Evolutionary conservation across 768 basidiomycete genomes (phyloP), one percentile per base, ranked within the genome.

Genomic region (Mycena latifolia): DNA sequence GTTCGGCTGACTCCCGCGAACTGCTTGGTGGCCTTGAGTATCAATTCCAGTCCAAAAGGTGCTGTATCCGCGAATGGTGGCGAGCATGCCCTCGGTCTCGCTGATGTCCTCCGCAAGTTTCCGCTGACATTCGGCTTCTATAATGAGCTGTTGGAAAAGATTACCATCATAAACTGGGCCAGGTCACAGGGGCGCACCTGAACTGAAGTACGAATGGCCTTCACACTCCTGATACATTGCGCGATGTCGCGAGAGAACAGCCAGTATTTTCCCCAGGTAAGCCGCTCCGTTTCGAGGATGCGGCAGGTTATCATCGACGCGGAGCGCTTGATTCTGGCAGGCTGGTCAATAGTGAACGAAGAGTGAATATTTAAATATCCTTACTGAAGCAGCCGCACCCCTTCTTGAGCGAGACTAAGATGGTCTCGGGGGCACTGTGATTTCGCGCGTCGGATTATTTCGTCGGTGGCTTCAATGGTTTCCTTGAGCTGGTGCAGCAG

Each of bases 401-500:
- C n/a, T 45, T 45, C 27, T 27, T 29, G 28, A 5, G 43, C n/a
- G 20, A 56, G 53, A 5, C 45, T 29, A 11, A 63, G 29, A 4
- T 45, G n/a, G 27, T 55, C 61, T 18, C 53, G 5, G 1, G 37
- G 17, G n/a, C 46, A 63, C 14, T 9, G 15, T n/a, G 7, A 0
- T 31, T 43, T 56, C 14, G 55, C 62, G 17, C 14, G 6, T 20
- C 18, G 54, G n/a, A 56, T 51, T 2, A 33, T 22, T 41, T 63
- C 55, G 17, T 50, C 47, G n/a, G 55, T 51, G 5, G 27, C 3
- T 14, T 41, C 15, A 5, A 63, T 33, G 2, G 1, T 14, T 22
- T 27, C 31, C 9, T 56, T 27, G n/a, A 56, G 54, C 14, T 28
- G 37, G 12, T 24, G 29, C 11, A 63, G 54, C 62, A 56, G 62